Percentiles rank a stretch among this genome's conserved stretches.
phyloP scores from a whole-genome alignment of 1,284 basidiomycete species.

The Tausonia pullulans region DNA sequence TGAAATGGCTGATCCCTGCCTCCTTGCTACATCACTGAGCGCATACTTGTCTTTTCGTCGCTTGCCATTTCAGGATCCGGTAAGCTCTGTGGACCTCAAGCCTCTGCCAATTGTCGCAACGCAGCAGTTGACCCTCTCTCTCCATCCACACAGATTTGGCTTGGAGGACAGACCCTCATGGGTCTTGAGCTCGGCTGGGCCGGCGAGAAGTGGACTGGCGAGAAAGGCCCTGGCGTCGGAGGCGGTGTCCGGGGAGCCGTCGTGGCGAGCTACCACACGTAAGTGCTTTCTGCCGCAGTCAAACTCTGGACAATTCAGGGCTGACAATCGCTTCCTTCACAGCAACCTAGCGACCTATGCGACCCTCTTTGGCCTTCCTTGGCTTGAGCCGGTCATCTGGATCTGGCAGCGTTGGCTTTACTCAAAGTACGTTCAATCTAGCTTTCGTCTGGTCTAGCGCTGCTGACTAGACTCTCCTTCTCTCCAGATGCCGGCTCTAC shows the following conservation, averaged over 20 bases:
- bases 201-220: constrained; percentile 31
- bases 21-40: not conserved
- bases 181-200: constrained; percentile 39
- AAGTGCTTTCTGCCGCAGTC: constrained; percentile 9
- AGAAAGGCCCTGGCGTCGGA: constrained; percentile 30
- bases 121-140: not conserved
- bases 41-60: not conserved
- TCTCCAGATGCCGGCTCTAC: constrained; percentile 36
- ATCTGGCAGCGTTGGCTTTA: constrained; percentile 33
- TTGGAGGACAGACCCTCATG: constrained; percentile 39
- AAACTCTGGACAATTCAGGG: not conserved
- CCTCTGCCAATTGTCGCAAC: not conserved
- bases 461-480: not conserved
- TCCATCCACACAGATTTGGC: constrained; percentile 39
- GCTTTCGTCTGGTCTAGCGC: not conserved
- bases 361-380: constrained; percentile 42
- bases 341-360: constrained; percentile 45
- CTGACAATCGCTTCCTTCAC: not conserved
- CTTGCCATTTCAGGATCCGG: constrained; percentile 4
- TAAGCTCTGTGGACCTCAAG: not conserved
- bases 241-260: constrained; percentile 37
- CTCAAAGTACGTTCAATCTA: constrained; percentile 25
- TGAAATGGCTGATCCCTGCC: constrained; percentile 8
- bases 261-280: constrained; percentile 45
- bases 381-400: constrained; percentile 41